Percentiles rank a stretch among this genome's conserved stretches.
phyloP scores from a whole-genome alignment of 2,329 filamentous ascomycete species.

The Shiraia sp. region DNA sequence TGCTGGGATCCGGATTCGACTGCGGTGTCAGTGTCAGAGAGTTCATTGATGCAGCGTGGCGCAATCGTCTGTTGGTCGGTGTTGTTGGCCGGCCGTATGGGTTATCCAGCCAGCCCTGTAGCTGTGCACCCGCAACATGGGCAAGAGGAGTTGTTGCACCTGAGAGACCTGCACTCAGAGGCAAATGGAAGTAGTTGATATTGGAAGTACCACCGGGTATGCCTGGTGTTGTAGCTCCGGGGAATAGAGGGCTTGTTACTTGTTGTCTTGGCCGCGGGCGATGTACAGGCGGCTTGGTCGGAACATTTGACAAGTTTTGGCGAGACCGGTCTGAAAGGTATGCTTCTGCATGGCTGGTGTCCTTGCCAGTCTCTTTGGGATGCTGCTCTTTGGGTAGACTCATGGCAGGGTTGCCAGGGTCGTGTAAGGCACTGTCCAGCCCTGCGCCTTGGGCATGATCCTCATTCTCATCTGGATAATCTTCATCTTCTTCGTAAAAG shows the following conservation, averaged over 20 bases:
- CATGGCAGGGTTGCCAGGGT: conserved; percentile 33
- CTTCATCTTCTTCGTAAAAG: conserved; percentile 86
- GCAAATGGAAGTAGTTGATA: conserved; percentile 80
- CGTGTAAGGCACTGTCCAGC: conserved; percentile 20
- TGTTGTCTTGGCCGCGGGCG: conserved; percentile 39
- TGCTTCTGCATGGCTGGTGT: conserved; percentile 17
- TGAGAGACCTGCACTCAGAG: conserved; percentile 70
- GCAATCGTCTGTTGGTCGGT: conserved; percentile 40
- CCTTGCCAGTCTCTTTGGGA: conserved; percentile 24
- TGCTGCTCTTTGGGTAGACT: conserved; percentile 40
- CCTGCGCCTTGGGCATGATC: conserved; percentile 40
- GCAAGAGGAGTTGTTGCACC: conserved; percentile 80
- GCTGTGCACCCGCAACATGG: conserved; percentile 73
- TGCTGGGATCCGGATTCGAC: conserved; percentile 50
- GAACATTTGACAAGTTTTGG: conserved; percentile 27
- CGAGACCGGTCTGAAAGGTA: conserved; percentile 21
- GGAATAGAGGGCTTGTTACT: conserved; percentile 43
- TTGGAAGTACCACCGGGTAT: conserved; percentile 72
- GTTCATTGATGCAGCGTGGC: conserved; percentile 48
- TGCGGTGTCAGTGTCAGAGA: conserved; percentile 52
- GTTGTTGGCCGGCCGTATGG: conserved; percentile 38
- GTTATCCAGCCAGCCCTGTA: conserved; percentile 55
- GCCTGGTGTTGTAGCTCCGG: conserved; percentile 60
- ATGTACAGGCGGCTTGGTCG: conserved; percentile 30
- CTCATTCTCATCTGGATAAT: conserved; percentile 58